These are phyloP conservation scores for Lasiosphaeria miniovina DNA, from an alignment of 495 filamentous ascomycete genomes.

Conservation along the genomic window DNA sequence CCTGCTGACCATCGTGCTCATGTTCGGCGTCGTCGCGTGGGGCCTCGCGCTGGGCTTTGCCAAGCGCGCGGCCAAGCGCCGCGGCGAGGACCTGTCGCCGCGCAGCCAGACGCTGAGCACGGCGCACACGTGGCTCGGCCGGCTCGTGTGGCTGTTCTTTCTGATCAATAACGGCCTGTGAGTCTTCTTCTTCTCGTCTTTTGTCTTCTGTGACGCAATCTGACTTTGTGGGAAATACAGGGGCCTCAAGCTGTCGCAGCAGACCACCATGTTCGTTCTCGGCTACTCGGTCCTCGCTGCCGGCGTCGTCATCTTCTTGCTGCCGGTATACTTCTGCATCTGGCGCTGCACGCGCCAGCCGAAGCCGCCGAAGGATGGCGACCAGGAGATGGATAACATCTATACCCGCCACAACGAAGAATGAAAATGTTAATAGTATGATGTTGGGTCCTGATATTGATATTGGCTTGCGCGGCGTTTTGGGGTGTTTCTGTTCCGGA, in stretches of 20 bases:
- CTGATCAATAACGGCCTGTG: conserved; percentile 32
- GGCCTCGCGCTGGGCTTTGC: conserved; percentile 48
- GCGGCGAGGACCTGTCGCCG: conserved; percentile 33
- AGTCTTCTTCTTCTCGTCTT: conserved; percentile 9
- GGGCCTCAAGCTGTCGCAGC: conserved; percentile 27
- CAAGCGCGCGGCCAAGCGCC: conserved; percentile 42
- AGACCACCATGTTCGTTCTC: conserved; percentile 18
- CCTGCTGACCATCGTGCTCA: conserved; percentile 45
- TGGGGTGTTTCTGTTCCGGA: background rate
- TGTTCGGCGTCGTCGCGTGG: conserved; percentile 48
- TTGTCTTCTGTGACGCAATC: background rate
- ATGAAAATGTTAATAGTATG: background rate
- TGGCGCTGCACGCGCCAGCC: conserved; percentile 22
- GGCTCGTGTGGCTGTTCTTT: conserved; percentile 29
- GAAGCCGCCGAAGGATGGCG: conserved; percentile 18
- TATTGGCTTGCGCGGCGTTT: background rate
- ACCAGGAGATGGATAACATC: conserved; percentile 21
- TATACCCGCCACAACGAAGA: conserved; percentile 21
- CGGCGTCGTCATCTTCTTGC: conserved; percentile 20
- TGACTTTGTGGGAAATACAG: conserved; percentile 11
- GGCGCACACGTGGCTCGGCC: conserved; percentile 23
- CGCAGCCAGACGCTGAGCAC: conserved; percentile 7
- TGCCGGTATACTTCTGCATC: conserved; percentile 24
- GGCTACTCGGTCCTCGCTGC: conserved; percentile 26
- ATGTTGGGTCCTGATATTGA: background rate